Evolutionary conservation across 2,329 filamentous ascomycete species (phyloP).

Genomic region (Dothistroma pini): DNA sequence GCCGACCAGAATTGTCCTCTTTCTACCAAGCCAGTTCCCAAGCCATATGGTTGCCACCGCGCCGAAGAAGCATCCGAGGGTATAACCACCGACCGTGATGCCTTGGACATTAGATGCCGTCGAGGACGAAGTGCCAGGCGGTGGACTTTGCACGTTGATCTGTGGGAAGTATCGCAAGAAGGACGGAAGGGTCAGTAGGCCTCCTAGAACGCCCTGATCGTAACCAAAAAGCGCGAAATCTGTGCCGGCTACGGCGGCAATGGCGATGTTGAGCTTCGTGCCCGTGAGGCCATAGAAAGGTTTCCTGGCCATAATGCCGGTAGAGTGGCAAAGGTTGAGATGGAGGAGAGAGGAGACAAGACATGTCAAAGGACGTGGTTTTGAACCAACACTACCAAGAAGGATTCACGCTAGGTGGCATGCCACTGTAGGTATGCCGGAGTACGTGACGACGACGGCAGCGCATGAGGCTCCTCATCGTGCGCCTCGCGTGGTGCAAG

Average conservation of each 20-base stretch:
- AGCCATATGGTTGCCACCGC: constrained; percentile 41
- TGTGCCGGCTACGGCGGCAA: constrained; percentile 44
- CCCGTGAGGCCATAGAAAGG: constrained; percentile 42
- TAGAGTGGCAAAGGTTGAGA: not conserved
- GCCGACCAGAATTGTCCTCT: constrained; percentile 58
- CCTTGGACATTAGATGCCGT: constrained; percentile 38
- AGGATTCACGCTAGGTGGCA: constrained; percentile 1
- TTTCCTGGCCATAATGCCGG: constrained; percentile 20
- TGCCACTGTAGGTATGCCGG: not conserved
- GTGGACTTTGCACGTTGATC: constrained; percentile 33
- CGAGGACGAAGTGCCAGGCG: constrained; percentile 5
- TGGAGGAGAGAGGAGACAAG: not conserved
- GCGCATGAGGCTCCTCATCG: not conserved
- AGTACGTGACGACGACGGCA: not conserved
- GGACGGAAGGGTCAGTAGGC: constrained; percentile 41
- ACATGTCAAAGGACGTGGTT: not conserved
- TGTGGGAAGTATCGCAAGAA: constrained; percentile 36
- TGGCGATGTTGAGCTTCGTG: constrained; percentile 41
- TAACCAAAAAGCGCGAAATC: constrained; percentile 33
- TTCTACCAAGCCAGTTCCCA: constrained; percentile 58
- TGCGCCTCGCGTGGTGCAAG: constrained; percentile 1
- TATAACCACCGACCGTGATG: constrained; percentile 34
- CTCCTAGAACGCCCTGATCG: constrained; percentile 41
- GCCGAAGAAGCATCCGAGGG: constrained; percentile 16
- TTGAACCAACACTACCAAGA: not conserved